Base-by-base conservation (phyloP, 2,329 filamentous ascomycete genomes). In the Fusarium hainanense region DNA sequence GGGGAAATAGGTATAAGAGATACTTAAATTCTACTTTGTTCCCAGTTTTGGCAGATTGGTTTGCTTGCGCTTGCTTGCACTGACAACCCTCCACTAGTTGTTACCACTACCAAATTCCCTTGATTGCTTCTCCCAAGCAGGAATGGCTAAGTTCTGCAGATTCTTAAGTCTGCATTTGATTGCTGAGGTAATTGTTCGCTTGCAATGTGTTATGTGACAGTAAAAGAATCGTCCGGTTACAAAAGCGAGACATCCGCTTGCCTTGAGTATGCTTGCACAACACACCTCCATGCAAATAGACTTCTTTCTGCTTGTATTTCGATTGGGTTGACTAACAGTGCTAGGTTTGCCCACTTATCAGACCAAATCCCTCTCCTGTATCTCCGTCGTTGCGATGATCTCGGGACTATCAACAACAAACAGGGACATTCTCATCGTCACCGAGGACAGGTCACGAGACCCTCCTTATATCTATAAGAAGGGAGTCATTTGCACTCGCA, bases 401-500 rank as follows among this genome's bases (percentile, higher is more conserved):
- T 37, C 28, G 18, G 34, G 18, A 11, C 18, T 18, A 37, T 12
- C 34, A n/a, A n/a, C 16, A 34, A 34, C 34, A 37, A 37, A 37
- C 34, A 9, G 25, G 9, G 5, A 18, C 16, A 37, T n/a, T 37
- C 9, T 37, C 10, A 12, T n/a, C 34, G 18, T n/a, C 6, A 4
- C 34, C 3, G 6, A 12, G 18, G 10, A 18, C 18, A n/a, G 3
- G 9, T 6, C 18, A n/a, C 6, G 18, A 37, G 34, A 37, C 34
- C 34, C 34, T 37, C 18, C 10, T 4, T 37, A 3, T 12, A 11
- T n/a, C 10, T n/a, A 37, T n/a, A 37, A 37, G 34, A 37, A n/a
- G 34, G 18, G 3, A 6, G 3, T 9, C 6, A 12, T n/a, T 0
- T 6, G 18, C 34, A 37, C 34, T 6, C 34, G 0, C 12, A 37